Base-by-base conservation (phyloP, 2,329 filamentous ascomycete species). In the Nemania sp. region DNA sequence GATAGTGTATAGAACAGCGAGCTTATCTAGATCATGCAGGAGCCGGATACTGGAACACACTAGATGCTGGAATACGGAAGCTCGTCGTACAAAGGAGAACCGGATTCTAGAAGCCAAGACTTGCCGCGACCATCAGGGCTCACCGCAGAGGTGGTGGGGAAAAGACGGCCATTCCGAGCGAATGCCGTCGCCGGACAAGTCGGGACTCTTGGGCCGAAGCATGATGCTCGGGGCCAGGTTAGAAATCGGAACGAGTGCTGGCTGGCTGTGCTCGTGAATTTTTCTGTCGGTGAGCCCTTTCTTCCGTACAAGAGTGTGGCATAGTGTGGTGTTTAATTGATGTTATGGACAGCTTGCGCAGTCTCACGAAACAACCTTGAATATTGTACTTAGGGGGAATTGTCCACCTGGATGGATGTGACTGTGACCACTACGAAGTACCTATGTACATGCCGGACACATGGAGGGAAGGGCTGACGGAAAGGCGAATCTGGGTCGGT, bases 151-250 rank as follows among this genome's bases (percentile, higher is more conserved):
- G 57, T 45, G 49, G 63, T 71, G 67, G 69, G 68, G 69, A 53
- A 62, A 39, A 29, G 3, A 48, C 69, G 69, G 69, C 54, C 59
- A 68, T 68, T 59, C 69, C 69, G 69, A 69, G 59, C 67, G 67
- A 70, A 70, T 69, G 60, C 60, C 54, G 57, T 64, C 42, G 52
- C 54, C 57, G 57, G 50, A 54, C 50, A 57, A 13, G 32, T 58
- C 59, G 62, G 53, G 55, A 51, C 60, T 39, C 49, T 63, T 65
- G 66, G 52, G 61, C 68, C 65, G 68, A 68, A 39, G n/a, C 54
- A 47, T 53, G 13, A 17, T 57, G 17, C 47, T 51, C 21, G 45
- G 25, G 17, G 34, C 47, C 37, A 43, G 42, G 35, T 37, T 20
- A 49, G 20, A 20, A 15, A 10, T n/a, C 18, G 18, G 4, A n/a